Percentiles rank a stretch among this genome's conserved stretches.
These are phyloP conservation scores for Fagopyrum homotropicum DNA, from an alignment of 148 eudicot genomes.

Conservation along the genomic window DNA sequence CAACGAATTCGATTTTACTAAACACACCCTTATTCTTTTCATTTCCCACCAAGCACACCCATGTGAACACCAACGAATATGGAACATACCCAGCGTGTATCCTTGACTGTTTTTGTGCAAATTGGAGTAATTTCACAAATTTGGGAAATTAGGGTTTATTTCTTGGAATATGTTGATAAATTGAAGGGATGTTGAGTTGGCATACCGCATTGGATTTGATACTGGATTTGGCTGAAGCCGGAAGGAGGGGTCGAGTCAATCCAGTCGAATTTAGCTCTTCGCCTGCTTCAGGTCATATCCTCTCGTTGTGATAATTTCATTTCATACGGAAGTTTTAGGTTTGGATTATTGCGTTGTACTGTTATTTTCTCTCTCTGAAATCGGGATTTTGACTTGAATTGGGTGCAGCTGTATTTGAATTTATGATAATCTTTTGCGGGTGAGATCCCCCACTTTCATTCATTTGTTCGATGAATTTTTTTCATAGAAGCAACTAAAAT, in stretches of 20 bases:
- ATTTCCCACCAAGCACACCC: too few species aligned
- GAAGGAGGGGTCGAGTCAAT: background rate
- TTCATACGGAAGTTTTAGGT: background rate
- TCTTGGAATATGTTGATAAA: background rate
- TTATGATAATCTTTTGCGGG: background rate
- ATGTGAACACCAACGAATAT: too few species aligned
- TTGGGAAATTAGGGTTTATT: conserved; percentile 1
- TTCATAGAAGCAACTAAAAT: background rate
- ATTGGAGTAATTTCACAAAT: background rate
- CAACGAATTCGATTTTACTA: too few species aligned
- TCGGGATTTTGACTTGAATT: background rate
- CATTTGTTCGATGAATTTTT: background rate
- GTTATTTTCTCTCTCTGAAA: background rate
- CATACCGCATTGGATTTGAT: background rate
- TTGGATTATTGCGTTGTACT: background rate
- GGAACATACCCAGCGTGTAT: background rate
- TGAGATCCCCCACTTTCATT: background rate
- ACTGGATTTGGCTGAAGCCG: background rate
- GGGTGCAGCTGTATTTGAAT: background rate
- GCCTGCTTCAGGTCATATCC: background rate
- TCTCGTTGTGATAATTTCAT: background rate
- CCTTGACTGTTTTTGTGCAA: background rate
- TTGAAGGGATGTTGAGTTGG: background rate
- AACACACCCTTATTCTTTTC: too few species aligned
- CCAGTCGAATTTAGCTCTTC: too few species aligned